phyloP scores from a whole-genome alignment of 2,329 filamentous ascomycete genomes.

The Proliferodiscus dingleyae region DNA sequence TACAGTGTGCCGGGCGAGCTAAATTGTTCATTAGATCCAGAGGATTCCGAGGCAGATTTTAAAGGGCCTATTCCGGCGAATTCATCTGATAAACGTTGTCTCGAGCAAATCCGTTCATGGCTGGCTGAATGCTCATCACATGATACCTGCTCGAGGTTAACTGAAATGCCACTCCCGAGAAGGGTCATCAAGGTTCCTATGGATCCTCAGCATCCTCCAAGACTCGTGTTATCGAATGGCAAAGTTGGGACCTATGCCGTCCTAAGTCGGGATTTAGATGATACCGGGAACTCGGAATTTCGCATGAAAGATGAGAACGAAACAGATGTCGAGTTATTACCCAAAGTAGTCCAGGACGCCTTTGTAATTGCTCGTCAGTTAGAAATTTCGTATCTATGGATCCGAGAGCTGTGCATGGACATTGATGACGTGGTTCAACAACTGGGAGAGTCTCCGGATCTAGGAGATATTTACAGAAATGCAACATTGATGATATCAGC shows the following conservation, averaged over 20 bases:
- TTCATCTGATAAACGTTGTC: slow-evolving; percentile 2
- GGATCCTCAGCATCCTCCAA: not conserved
- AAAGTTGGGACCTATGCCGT: slow-evolving; percentile 4
- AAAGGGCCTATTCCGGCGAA: slow-evolving; percentile 4
- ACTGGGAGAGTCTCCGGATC: not conserved
- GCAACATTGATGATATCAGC: slow-evolving; percentile 6
- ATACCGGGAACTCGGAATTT: not conserved
- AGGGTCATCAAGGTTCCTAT: slow-evolving; percentile 6
- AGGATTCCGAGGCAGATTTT: not conserved
- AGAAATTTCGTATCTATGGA: slow-evolving; percentile 11
- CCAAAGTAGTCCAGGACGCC: slow-evolving; percentile 5
- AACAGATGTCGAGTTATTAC: not conserved
- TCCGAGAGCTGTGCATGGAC: slow-evolving; percentile 8
- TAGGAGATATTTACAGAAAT: slow-evolving; percentile 1
- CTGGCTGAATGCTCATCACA: slow-evolving; percentile 2
- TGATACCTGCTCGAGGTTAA: not conserved
- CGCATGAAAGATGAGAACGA: not conserved
- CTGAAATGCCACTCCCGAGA: slow-evolving; percentile 1
- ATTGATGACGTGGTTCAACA: not conserved
- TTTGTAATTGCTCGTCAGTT: slow-evolving; percentile 3
- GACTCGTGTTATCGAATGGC: slow-evolving; percentile 1
- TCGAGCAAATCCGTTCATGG: slow-evolving; percentile 5
- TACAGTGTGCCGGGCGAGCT: not conserved
- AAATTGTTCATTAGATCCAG: not conserved
- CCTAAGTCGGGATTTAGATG: not conserved